Conservation (phyloP, 371 early-diverging fungal genomes). For the Funneliformis caledonium region DNA sequence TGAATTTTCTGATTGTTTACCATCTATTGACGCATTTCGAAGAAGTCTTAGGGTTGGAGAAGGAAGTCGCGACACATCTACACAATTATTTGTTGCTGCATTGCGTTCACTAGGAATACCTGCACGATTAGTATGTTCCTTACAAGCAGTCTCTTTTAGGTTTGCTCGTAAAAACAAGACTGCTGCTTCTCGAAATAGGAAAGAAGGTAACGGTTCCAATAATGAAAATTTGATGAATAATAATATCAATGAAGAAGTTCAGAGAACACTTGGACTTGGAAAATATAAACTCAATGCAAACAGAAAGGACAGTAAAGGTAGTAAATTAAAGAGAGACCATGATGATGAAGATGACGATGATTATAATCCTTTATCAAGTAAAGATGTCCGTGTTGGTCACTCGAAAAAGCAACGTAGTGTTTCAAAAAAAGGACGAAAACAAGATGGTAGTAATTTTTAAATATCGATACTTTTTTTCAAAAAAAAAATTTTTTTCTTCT, state of each 20-base stretch:
- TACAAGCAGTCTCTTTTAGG: slow-evolving; percentile 69
- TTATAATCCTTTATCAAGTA: not conserved
- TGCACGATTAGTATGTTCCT: slow-evolving; percentile 65
- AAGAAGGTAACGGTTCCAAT: not conserved
- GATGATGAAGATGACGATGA: not conserved
- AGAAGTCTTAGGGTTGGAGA: slow-evolving; percentile 41
- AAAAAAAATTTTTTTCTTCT: not conserved
- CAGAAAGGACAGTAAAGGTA: not conserved
- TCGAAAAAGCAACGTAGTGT: not conserved
- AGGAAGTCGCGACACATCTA: slow-evolving; percentile 57
- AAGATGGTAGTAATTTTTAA: not conserved
- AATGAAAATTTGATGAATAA: not conserved
- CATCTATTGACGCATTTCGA: slow-evolving; percentile 41
- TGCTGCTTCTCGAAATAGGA: not conserved
- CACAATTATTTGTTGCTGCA: slow-evolving; percentile 64
- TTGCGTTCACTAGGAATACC: slow-evolving; percentile 59
- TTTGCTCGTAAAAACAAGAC: not conserved
- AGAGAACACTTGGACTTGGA: slow-evolving; percentile 18
- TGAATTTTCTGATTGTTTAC: slow-evolving; percentile 40
- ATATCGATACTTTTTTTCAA: not conserved
- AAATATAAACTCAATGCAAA: not conserved
- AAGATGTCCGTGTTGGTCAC: not conserved
- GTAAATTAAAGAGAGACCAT: not conserved
- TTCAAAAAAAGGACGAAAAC: not conserved
- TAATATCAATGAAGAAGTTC: not conserved